These are phyloP conservation scores for Dryas integrifolia DNA, from an alignment of 331 rosid species.

Conservation along the genomic window DNA sequence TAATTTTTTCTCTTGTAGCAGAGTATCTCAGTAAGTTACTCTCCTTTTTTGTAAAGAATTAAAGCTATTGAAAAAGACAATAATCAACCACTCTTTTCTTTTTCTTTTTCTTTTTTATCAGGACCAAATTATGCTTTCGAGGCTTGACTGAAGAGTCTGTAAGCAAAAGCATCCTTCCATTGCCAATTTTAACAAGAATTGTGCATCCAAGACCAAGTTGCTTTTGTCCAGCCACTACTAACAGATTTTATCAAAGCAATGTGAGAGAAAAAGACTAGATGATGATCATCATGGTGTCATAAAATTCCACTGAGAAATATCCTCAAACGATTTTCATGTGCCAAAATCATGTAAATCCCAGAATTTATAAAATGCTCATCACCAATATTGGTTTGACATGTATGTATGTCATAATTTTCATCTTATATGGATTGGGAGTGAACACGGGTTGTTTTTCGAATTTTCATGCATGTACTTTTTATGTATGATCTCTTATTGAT, in stretches of 20 bases:
- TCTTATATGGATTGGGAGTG: neutral
- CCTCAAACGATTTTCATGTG: neutral
- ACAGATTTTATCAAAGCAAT: slow-evolving; percentile 4
- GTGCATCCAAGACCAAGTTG: slow-evolving; percentile 6
- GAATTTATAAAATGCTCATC: no score
- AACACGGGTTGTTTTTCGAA: neutral
- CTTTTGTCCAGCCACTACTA: slow-evolving; percentile 1
- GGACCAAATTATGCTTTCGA: slow-evolving; percentile 3
- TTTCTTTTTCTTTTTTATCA: neutral
- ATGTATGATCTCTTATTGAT: neutral
- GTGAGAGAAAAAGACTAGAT: neutral
- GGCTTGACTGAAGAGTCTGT: neutral
- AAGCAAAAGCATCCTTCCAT: neutral
- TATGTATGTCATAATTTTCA: neutral
- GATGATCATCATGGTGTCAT: neutral
- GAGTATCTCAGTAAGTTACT: slow-evolving; percentile 29
- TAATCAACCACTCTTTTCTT: neutral
- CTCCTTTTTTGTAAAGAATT: neutral
- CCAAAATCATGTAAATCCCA: neutral
- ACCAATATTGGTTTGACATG: neutral
- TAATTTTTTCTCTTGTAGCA: slow-evolving; percentile 8
- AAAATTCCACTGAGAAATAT: neutral
- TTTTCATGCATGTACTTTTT: neutral
- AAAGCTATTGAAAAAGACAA: slow-evolving; percentile 13
- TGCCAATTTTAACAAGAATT: neutral